A percentile compares a stretch with the other conserved stretches of the same genome.
These are phyloP conservation scores for Acidiella bohemica DNA, from an alignment of 495 filamentous ascomycete genomes.

Conservation along the genomic window DNA sequence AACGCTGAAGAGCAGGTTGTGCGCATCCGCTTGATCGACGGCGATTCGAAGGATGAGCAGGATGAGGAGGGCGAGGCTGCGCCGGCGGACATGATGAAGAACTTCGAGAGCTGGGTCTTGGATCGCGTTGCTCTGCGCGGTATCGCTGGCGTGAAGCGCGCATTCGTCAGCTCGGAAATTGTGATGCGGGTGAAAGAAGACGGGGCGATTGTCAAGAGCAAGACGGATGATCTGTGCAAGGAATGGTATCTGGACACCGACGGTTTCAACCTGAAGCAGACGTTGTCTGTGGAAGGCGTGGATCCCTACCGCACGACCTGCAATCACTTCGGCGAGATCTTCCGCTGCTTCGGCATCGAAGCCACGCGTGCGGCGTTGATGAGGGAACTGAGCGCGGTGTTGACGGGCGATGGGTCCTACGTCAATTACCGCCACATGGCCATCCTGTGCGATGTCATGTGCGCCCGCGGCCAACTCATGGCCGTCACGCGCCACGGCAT, in stretches of 20 bases:
- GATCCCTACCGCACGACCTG: conserved; percentile 81
- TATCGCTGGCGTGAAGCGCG: conserved; percentile 72
- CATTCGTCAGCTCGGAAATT: conserved; percentile 76
- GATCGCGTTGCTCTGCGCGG: conserved; percentile 82
- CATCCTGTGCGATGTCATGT: conserved; percentile 97
- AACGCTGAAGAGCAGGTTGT: conserved; percentile 94
- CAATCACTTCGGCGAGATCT: conserved; percentile 88
- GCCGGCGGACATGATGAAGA: conserved; percentile 80
- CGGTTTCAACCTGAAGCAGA: conserved; percentile 69
- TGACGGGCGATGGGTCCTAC: conserved; percentile 96
- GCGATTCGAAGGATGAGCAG: conserved; percentile 47
- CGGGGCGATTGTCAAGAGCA: conserved; percentile 54
- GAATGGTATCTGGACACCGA: conserved; percentile 94
- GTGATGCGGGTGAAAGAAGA: conserved; percentile 48
- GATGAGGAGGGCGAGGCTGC: conserved; percentile 71
- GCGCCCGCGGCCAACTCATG: conserved; percentile 79
- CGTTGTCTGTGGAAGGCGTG: conserved; percentile 75
- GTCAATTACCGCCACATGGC: conserved; percentile 97
- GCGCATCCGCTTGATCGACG: conserved; percentile 69
- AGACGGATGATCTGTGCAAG: conserved; percentile 56
- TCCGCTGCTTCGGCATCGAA: conserved; percentile 91
- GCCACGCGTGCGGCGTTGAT: conserved; percentile 75
- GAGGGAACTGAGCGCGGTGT: conserved; percentile 73
- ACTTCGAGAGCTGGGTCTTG: conserved; percentile 76
- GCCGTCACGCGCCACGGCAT: conserved; percentile 97